These are phyloP conservation scores for Leishmania mexicana DNA, from an alignment of 208 protist species.

Conservation along the genomic window DNA sequence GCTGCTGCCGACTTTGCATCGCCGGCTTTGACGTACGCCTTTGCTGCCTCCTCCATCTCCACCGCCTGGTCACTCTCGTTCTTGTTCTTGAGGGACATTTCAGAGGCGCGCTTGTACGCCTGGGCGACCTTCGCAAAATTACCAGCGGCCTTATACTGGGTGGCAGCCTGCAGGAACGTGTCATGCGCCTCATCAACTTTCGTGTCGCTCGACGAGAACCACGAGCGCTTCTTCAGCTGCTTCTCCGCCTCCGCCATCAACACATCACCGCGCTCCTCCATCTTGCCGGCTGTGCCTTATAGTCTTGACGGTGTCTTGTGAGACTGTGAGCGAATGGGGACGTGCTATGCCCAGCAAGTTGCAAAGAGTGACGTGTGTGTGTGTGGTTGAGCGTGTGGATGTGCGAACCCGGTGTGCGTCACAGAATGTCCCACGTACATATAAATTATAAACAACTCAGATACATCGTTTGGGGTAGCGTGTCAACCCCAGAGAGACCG, in stretches of 20 bases:
- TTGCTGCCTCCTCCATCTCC: conserved; percentile 76
- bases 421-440: not conserved
- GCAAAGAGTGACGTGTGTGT: not conserved
- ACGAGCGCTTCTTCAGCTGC: conserved; percentile 67
- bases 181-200: conserved; percentile 78
- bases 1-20: conserved; percentile 40
- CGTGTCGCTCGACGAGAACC: conserved; percentile 57
- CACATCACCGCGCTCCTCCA: conserved; percentile 69
- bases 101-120: conserved; percentile 73
- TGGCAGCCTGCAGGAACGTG: conserved; percentile 75
- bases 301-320: conserved; percentile 1
- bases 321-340: not conserved
- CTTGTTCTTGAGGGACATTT: conserved; percentile 71
- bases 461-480: not conserved
- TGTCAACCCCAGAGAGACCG: not conserved
- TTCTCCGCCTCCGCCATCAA: conserved; percentile 80
- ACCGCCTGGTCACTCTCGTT: conserved; percentile 62
- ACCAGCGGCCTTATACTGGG: conserved; percentile 81
- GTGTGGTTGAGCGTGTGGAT: not conserved
- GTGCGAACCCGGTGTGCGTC: not conserved
- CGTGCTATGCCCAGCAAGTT: not conserved
- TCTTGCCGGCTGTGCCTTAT: conserved; percentile 23
- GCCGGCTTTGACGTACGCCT: conserved; percentile 54
- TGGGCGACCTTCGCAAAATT: conserved; percentile 71
- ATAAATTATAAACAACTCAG: not conserved